Conservation (phyloP, 306 rosid genomes). For the Fagus crenata region DNA sequence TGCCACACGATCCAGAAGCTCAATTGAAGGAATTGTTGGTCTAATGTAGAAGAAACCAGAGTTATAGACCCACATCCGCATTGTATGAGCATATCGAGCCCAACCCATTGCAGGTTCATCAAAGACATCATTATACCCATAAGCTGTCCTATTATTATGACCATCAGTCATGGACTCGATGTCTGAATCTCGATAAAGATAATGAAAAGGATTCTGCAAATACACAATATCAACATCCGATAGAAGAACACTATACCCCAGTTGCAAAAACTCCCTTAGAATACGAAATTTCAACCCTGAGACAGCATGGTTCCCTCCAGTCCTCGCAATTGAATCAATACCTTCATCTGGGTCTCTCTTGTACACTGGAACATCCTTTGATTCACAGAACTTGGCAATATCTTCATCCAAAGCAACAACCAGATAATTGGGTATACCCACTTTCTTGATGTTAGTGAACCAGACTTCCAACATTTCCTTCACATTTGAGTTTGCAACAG, state of each 20-base stretch:
- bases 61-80: slow-evolving; percentile 94
- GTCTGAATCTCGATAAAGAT: slow-evolving; percentile 76
- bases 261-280: slow-evolving; percentile 86
- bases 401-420: slow-evolving; percentile 81
- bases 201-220: slow-evolving; percentile 78
- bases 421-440: slow-evolving; percentile 73
- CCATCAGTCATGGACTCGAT: slow-evolving; percentile 97
- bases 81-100: slow-evolving; percentile 87
- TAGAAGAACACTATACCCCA: slow-evolving; percentile 85
- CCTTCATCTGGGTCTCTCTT: slow-evolving; percentile 67
- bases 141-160: slow-evolving; percentile 74
- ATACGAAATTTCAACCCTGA: slow-evolving; percentile 76
- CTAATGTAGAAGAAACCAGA: slow-evolving; percentile 92
- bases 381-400: slow-evolving; percentile 50
- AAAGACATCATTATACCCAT: slow-evolving; percentile 73
- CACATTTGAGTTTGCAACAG: slow-evolving; percentile 84
- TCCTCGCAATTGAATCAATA: slow-evolving; percentile 56
- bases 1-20: slow-evolving; percentile 89
- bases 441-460: slow-evolving; percentile 75
- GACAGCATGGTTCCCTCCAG: slow-evolving; percentile 81
- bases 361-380: slow-evolving; percentile 73
- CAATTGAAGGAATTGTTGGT: slow-evolving; percentile 86
- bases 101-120: slow-evolving; percentile 89
- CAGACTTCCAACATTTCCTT: slow-evolving; percentile 81
- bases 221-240: slow-evolving; percentile 94